Evolutionary conservation across 257 asterid species (phyloP), one percentile per base, ranked within the genome.

Genomic region (Petunia axillaris): DNA sequence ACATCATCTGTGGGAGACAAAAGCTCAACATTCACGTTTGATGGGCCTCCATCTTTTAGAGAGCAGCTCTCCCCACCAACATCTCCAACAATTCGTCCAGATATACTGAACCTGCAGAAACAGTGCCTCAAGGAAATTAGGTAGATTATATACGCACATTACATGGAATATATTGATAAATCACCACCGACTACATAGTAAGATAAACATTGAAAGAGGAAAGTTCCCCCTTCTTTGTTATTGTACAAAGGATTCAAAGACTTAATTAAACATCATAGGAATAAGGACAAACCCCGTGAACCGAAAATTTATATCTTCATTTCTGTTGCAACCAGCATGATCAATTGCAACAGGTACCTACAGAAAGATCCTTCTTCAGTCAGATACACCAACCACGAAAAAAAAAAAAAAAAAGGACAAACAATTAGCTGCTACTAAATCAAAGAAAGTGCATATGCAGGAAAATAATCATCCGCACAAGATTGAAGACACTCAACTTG

Each of bases 231-330:
- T 73, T 62, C 11, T 35, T 35, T 73, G 35, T 50, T 11, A 35
- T 35, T 59, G 77, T 46, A 35, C 62, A 73, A 73, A 73, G 10
- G 25, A 11, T 48, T 39, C 46, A 11, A 50, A 50, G 77, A 73
- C 77, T 50, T 5, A 11, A 35, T 73, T 73, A 44, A 73, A 48
- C 36, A 40, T 73, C 66, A 65, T 6, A 55, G 78, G 75, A 46
- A 64, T 38, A 25, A 60, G 74, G 66, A 84, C 90, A 60, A 74
- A 93, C 99, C 99, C 99, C 37, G 98, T 95, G 87, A 92, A 95
- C 80, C 81, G 93, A 84, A 95, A 95, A 85, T 95, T 92, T 78
- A 95, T 89, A 86, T 95, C 99, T 93, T 93, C 93, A 77, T 95
- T 95, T 77, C 88, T 92, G 79, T 93, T 95, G 86, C 99, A 95